Base-by-base conservation (phyloP, 2,329 filamentous ascomycete species). In the Diaporthe eres region DNA sequence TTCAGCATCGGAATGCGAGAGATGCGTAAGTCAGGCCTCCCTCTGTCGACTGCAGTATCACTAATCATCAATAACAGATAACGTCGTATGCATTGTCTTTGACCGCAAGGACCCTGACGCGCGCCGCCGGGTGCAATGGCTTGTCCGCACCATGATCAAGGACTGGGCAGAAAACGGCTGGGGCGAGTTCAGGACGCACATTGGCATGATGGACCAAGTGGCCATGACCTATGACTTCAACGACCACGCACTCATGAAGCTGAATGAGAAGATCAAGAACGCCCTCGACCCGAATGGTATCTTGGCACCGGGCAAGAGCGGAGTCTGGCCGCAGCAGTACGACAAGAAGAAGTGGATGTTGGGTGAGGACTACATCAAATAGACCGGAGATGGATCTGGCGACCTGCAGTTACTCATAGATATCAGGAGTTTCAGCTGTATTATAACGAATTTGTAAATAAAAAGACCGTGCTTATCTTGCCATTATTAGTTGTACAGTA, bases 221-320 rank as follows among this genome's bases (percentile, higher is more conserved):
- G 82, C 83, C 0, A 80, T 78, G 31, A 84, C 83, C 19, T 86
- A 86, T 74, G 82, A 82, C 75, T 86, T 81, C 79, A 85, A 85
- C 71, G 79, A 82, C 31, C 80, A 82, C 39, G 80, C 81, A 1
- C 78, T 83, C 61, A 82, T 85, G 82, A 80, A 79, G 51, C 82
- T 86, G 49, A 84, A 85, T 53, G 82, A 85, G 78, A 81, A 76
- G 7, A 77, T 86, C 57, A 86, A 86, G 79, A 81, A 86, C 68
- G 81, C 83, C 0, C 75, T 86, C 2, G 85, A 86, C 70, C 84
- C 84, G 0, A 85, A 86, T 67, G 86, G 86, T 0, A 86, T 88
- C 60, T 77, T 88, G 55, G 85, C 85, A 4, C 87, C 86, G 1
- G 87, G 87, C 0, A 86, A 86, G 78, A 86, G 84, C 72, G 87